Evolutionary conservation across 345 rosid species (phyloP).

Genomic region (Sisymbrium altissimum): DNA sequence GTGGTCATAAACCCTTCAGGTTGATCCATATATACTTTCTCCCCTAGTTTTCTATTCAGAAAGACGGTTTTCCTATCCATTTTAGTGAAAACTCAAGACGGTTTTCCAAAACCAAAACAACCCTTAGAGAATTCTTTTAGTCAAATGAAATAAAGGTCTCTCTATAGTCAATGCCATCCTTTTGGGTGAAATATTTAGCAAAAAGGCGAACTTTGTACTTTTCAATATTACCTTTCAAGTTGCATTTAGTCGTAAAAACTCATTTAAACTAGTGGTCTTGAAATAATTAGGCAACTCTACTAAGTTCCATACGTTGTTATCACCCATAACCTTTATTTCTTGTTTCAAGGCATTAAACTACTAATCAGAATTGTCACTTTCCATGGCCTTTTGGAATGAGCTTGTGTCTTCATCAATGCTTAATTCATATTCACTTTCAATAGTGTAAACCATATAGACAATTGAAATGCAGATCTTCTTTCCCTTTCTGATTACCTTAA

Average conservation of each 20-base stretch:
- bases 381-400: not conserved
- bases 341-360: not conserved
- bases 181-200: no score
- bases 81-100: no score
- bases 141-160: no score
- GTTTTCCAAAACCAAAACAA: no score
- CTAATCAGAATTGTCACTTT: not conserved
- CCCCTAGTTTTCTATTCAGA: not conserved
- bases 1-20: not conserved
- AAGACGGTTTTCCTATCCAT: not conserved
- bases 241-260: no score
- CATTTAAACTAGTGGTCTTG: no score
- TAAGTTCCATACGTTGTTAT: not conserved
- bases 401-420: not conserved
- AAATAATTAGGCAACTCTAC: not conserved
- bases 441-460: not conserved
- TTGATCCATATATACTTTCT: not conserved
- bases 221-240: no score
- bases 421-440: not conserved
- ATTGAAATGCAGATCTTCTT: no score
- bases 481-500: no score
- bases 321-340: not conserved
- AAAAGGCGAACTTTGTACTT: no score
- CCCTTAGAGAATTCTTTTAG: no score
- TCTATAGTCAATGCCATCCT: no score